phyloP scores from a whole-genome alignment of 1,139 yeast species.

The Sugiyamaella japonica region DNA sequence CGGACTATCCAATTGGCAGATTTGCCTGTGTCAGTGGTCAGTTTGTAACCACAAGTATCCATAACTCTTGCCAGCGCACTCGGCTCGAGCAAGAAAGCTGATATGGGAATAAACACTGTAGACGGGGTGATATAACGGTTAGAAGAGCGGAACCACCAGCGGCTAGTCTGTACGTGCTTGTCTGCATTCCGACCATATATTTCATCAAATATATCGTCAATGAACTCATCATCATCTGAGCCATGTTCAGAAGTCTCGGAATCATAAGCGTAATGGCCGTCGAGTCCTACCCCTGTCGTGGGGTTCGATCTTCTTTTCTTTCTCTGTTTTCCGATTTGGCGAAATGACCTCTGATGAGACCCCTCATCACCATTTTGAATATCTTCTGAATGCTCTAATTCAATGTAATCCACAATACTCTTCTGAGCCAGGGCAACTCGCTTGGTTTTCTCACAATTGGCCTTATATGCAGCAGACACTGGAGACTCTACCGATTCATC shows the following conservation, averaged over 20 bases:
- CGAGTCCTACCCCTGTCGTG: background rate
- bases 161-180: no score
- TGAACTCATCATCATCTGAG: background rate
- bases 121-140: background rate
- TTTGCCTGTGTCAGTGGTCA: background rate
- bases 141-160: background rate
- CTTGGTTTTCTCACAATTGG: conserved; percentile 18
- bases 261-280: background rate
- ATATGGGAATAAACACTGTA: background rate
- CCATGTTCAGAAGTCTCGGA: background rate
- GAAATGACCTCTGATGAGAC: background rate
- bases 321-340: background rate
- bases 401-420: conserved; percentile 21
- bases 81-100: background rate
- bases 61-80: background rate
- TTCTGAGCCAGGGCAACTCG: conserved; percentile 23
- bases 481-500: conserved; percentile 17
- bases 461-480: conserved; percentile 17
- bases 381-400: conserved; percentile 13
- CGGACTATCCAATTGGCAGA: background rate
- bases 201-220: background rate
- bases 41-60: background rate
- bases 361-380: background rate
- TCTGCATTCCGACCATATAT: background rate
- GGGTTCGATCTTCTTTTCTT: background rate